A percentile compares a stretch with the other conserved stretches of the same genome.
phyloP scores from a whole-genome alignment of 1,284 basidiomycete genomes.

The Pisolithus thermaeus region DNA sequence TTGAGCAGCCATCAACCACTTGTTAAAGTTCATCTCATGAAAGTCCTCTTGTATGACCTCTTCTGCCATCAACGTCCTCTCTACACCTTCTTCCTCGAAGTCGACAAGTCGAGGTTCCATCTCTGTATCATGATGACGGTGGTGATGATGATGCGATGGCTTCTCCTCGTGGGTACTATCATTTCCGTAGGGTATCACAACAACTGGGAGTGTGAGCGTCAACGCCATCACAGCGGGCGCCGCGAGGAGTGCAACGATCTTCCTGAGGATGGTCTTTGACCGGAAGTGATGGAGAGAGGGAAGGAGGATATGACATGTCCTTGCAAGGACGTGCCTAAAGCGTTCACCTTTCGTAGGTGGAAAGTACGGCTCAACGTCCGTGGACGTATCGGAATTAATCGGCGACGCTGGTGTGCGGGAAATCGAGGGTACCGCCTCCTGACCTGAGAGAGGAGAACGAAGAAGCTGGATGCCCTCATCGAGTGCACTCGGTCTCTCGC shows the following conservation, averaged over 20 bases:
- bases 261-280: conserved; percentile 68
- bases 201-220: conserved; percentile 89
- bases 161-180: conserved; percentile 42
- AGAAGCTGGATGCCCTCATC: conserved; percentile 12
- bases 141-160: conserved; percentile 5
- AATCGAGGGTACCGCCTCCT: conserved; percentile 43
- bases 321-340: conserved; percentile 34
- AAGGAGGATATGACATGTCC: conserved; percentile 65
- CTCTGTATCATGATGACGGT: conserved; percentile 24
- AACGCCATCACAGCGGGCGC: conserved; percentile 83
- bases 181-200: conserved; percentile 57
- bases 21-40: conserved; percentile 66
- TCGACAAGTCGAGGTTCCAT: conserved; percentile 41
- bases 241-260: conserved; percentile 74
- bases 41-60: conserved; percentile 60
- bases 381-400: conserved; percentile 28
- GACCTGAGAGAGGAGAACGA: conserved; percentile 17
- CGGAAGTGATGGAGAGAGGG: conserved; percentile 79
- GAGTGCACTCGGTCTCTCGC: background rate
- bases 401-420: conserved; percentile 55
- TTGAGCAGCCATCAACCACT: conserved; percentile 77
- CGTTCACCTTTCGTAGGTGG: conserved; percentile 39
- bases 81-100: conserved; percentile 61
- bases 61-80: conserved; percentile 56
- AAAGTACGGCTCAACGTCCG: conserved; percentile 38